Evolutionary conservation across 495 filamentous ascomycete species (phyloP), one percentile per base, ranked within the genome.

Genomic region (Penicillium crystallinum): DNA sequence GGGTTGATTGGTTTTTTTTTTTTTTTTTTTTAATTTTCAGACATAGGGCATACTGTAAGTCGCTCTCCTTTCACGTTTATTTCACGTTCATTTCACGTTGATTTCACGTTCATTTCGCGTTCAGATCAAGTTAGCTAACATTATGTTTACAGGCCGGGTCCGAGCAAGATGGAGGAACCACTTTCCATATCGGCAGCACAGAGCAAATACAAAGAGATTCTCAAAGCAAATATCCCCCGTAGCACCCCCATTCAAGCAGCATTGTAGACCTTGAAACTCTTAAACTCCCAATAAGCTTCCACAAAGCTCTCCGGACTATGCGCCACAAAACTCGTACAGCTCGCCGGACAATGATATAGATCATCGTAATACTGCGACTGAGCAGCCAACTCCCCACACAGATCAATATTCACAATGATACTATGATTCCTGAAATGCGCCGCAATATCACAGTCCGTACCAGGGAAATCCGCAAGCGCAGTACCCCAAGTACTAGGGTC

Each of bases 371-470:
- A 66, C 46, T 61, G 57, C 6, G 52, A 34, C 34, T 58, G 49
- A 9, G 59, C 75, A 5, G 67, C 76, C 29, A 69, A 59, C 18
- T 68, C 41, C 0, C 77, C 77, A 46, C 77, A 80, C 2, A 80
- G 64, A 57, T 77, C 75, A 48, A 79, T 80, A 52, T 80, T 79
- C 2, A 61, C 71, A 49, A 80, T 72, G 50, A 80, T 80, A 52
- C 70, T 74, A 56, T 76, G 69, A 42, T 80, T 80, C 33, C 49
- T 56, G 63, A 80, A 80, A 49, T 78, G 73, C 2, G 63, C 57
- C 1, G 54, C 33, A 46, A 78, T 76, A 47, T 77, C 65, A 52
- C 77, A 80, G 44, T 77, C 46, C 0, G 77, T 79, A 27, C 58
- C 64, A 7, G 79, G 77, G 59, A 80, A 80, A 54, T 80, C 77